Base-by-base conservation (phyloP, 2,329 filamentous ascomycete genomes). In the Exophiala mesophila region DNA sequence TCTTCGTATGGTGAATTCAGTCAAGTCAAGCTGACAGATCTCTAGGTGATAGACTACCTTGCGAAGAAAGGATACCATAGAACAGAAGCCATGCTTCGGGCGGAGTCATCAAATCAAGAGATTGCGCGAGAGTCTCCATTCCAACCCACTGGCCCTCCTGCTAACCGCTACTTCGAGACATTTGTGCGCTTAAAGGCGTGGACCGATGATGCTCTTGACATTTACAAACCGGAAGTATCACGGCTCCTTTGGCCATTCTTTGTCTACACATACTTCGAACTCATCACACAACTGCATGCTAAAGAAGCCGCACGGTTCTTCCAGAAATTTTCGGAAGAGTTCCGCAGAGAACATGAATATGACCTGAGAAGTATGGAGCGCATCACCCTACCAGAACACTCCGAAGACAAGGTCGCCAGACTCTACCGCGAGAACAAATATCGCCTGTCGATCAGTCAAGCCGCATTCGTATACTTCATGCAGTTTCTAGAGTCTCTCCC, bases 221-320 rank as follows among this genome's bases (percentile, higher is more conserved):
- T 97, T 19, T 97, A 97, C 76, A 95, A 95, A 80, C 88, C 90
- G 32, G 92, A 98, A 67, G 73, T 98, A 3, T 77, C 80, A 45
- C 88, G 94, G 54, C 72, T 97, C 3, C 69, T 95, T 12, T 98
- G 92, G 88, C 92, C 92, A 0, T 70, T 94, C 1, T 97, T 96
- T 58, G 85, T 97, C 37, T 94, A 98, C 64, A 92, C 87, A 0
- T 96, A 85, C 59, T 71, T 98, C 18, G 82, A 87, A 44, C 76
- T 97, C 41, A 76, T 94, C 19, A 73, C 73, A 23, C 78, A 87
- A 46, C 80, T 80, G 50, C 88, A 84, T 55, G 69, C 77, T 1
- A 77, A 78, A 28, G 50, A 53, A 18, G 50, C 53, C 18, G 16
- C 15, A n/a, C 42, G 41, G 3, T 36, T 56, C 24, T 54, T 44